Evolutionary conservation across 768 basidiomycete species (phyloP).

Genomic region (Boletus rubropictus): DNA sequence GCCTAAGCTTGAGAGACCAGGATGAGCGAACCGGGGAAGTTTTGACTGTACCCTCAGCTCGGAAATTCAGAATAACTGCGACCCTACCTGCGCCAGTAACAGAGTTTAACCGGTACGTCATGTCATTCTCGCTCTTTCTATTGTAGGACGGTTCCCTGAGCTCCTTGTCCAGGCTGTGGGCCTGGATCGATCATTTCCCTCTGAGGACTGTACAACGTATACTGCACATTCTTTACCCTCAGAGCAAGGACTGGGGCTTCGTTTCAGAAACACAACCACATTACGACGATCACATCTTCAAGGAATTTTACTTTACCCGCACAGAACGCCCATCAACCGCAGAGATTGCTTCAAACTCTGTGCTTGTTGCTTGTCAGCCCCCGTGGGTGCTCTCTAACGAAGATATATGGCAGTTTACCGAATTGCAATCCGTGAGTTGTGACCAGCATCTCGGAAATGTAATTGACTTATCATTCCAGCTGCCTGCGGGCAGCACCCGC

Average conservation of each 20-base stretch:
- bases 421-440: conserved; percentile 30
- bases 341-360: conserved; percentile 29
- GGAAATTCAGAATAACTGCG: conserved; percentile 23
- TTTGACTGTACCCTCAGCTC: conserved; percentile 30
- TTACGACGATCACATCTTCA: conserved; percentile 38
- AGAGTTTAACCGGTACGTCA: conserved; percentile 28
- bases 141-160: conserved; percentile 1
- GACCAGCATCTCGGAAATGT: background rate
- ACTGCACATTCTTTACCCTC: conserved; percentile 42
- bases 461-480: conserved; percentile 13
- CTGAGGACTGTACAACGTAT: conserved; percentile 32
- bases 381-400: conserved; percentile 53
- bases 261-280: conserved; percentile 30
- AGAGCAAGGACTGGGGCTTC: conserved; percentile 41
- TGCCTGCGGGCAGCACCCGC: conserved; percentile 34
- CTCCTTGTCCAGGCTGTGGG: conserved; percentile 19
- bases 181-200: conserved; percentile 32
- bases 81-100: conserved; percentile 28
- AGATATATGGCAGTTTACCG: conserved; percentile 49
- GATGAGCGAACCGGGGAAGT: conserved; percentile 26
- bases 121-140: background rate
- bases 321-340: conserved; percentile 17
- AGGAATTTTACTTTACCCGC: conserved; percentile 41
- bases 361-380: conserved; percentile 55
- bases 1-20: conserved; percentile 19